These are phyloP conservation scores for Amniculicola lignicola DNA, from an alignment of 495 filamentous ascomycete genomes.

Conservation along the genomic window DNA sequence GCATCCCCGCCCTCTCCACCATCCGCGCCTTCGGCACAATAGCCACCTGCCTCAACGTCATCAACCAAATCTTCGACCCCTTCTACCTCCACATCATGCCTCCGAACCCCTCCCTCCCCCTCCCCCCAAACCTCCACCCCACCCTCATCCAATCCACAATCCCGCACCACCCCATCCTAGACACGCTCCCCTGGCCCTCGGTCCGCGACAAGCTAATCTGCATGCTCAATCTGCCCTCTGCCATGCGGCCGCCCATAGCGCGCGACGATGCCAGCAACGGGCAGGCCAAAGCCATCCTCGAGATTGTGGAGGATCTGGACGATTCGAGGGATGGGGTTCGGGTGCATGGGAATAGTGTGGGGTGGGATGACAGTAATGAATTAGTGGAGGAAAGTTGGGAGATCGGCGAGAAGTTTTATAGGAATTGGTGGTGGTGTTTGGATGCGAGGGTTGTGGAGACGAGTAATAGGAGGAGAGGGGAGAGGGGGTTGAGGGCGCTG, in stretches of 20 bases:
- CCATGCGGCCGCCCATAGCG: conserved; percentile 42
- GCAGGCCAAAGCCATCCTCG: conserved; percentile 37
- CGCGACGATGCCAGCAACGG: conserved; percentile 30
- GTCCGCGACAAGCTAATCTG: conserved; percentile 48
- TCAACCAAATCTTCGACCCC: conserved; percentile 19
- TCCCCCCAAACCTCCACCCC: conserved; percentile 27
- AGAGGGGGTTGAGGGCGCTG: conserved; percentile 20
- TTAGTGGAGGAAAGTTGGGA: conserved; percentile 46
- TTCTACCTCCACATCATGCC: conserved; percentile 27
- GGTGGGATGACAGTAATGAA: conserved; percentile 34
- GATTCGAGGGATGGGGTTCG: conserved; percentile 47
- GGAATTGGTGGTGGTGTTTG: conserved; percentile 54
- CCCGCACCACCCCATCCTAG: conserved; percentile 51
- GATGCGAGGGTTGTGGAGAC: conserved; percentile 44
- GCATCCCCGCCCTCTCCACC: conserved; percentile 16
- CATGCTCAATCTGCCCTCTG: conserved; percentile 43
- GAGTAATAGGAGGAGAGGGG: conserved; percentile 44
- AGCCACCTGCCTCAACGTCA: conserved; percentile 20
- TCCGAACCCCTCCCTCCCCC: conserved; percentile 13
- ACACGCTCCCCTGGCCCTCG: conserved; percentile 51
- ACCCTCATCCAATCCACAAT: conserved; percentile 37
- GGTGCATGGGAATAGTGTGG: conserved; percentile 34
- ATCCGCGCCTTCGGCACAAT: conserved; percentile 21
- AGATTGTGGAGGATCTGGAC: conserved; percentile 50
- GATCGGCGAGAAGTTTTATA: conserved; percentile 49